Base-by-base conservation (phyloP, 306 rosid species). In the Phaseolus lunatus region DNA sequence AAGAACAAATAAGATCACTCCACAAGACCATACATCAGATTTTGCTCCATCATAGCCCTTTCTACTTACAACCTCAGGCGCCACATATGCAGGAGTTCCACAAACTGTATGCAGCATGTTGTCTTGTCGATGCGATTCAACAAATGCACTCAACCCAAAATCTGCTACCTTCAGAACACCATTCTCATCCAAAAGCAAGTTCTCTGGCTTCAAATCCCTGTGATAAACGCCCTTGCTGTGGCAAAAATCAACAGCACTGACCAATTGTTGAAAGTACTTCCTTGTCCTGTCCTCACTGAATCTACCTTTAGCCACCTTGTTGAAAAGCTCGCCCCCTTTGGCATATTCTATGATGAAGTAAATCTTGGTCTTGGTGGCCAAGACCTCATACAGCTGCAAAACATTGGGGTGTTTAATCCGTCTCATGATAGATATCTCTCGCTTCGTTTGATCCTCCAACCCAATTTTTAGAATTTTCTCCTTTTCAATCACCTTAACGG, bases 141-240 rank as follows among this genome's bases (percentile, higher is more conserved):
- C 83, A 9, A 76, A 73, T 3, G 78, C 75, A 53, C 89, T 80
- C 63, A 86, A 53, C 45, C 89, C 89, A 14, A 86, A 86, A 76
- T 86, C 89, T 0, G 89, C 79, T 31, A 83, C 82, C 84, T 83
- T 86, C 44, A 82, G 86, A 61, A 16, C 57, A 0, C 80, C 86
- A 53, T 79, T 82, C 74, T 85, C 86, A 64, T 78, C 88, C 82
- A 85, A 82, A 49, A 85, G 89, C 67, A 85, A 48, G 53, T 85
- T 85, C 65, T 85, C 84, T 0, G 86, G 89, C 84, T 85, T 85
- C 84, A 85, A 76, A 79, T 85, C 89, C 62, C 89, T 52, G 72
- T 85, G 89, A 27, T 85, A 85, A 64, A 85, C 83, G 23, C 89
- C 89, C 39, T 57, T 71, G 23, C 86, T 76, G 75, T 85, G 89